A percentile compares a stretch with the other conserved stretches of the same genome.
Conservation (phyloP, 345 rosid genomes). For the Turritis glabra region DNA sequence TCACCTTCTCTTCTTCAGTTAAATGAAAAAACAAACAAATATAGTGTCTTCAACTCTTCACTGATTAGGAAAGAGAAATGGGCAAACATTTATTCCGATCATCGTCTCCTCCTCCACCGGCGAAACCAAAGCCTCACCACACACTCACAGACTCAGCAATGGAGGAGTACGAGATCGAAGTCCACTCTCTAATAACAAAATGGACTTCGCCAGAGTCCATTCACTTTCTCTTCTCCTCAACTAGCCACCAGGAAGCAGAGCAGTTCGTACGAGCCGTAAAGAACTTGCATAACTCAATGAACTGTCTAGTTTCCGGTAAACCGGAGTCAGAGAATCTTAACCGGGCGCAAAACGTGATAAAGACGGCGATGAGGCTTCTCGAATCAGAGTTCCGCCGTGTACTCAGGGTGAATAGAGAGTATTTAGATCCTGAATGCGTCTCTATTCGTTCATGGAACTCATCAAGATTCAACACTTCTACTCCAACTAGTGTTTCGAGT, state of each 20-base stretch:
- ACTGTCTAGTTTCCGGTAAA: constrained; percentile 36
- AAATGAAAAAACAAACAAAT: too few relatives aligned
- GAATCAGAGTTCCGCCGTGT: constrained; percentile 67
- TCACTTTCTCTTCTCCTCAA: constrained; percentile 42
- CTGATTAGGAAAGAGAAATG: constrained; percentile 2
- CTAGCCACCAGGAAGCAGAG: constrained; percentile 48
- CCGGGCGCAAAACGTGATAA: constrained; percentile 53
- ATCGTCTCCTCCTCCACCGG: constrained; percentile 24
- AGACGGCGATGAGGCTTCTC: constrained; percentile 62
- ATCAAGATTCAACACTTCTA: constrained; percentile 48
- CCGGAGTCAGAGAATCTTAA: constrained; percentile 44
- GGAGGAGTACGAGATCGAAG: constrained; percentile 48
- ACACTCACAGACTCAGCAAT: constrained; percentile 50
- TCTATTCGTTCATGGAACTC: constrained; percentile 54
- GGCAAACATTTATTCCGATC: constrained; percentile 33
- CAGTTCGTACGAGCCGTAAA: constrained; percentile 50
- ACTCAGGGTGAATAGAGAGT: constrained; percentile 51
- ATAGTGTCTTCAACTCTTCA: too few relatives aligned
- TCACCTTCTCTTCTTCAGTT: constrained; percentile 9
- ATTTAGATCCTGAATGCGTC: constrained; percentile 65
- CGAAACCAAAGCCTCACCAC: constrained; percentile 19
- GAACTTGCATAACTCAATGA: constrained; percentile 55
- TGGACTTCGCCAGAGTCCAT: constrained; percentile 38
- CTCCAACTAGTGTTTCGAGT: constrained; percentile 32
- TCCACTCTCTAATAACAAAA: constrained; percentile 45